phyloP scores from a whole-genome alignment of 352 stramenopile genomes.

The Albugo laibachii region DNA sequence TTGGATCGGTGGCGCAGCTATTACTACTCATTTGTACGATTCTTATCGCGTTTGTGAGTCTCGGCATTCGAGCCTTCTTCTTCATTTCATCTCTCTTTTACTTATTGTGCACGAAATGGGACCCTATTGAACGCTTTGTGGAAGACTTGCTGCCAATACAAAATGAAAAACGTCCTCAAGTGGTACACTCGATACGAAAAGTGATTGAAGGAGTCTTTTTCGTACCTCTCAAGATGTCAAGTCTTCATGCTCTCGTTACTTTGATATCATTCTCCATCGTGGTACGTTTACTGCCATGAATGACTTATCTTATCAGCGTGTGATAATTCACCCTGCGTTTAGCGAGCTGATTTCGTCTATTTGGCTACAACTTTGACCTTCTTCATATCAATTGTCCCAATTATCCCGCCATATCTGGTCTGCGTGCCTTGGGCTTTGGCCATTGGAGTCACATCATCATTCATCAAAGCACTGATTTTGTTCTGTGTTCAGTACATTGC shows the following conservation, averaged over 20 bases:
- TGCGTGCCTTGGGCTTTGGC: slow-evolving; percentile 68
- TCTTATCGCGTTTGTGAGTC: slow-evolving; percentile 68
- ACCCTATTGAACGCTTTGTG: slow-evolving; percentile 70
- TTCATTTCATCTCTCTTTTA: slow-evolving; percentile 80
- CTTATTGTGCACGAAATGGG: slow-evolving; percentile 68
- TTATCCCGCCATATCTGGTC: slow-evolving; percentile 71
- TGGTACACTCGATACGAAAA: slow-evolving; percentile 47
- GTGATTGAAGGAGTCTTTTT: slow-evolving; percentile 78
- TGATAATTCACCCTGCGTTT: not conserved
- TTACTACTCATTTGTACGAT: slow-evolving; percentile 57
- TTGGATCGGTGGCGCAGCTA: slow-evolving; percentile 64
- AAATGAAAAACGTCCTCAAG: slow-evolving; percentile 42
- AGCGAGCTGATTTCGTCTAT: slow-evolving; percentile 77
- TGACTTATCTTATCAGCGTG: not conserved
- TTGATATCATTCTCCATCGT: slow-evolving; percentile 74
- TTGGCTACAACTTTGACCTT: slow-evolving; percentile 70
- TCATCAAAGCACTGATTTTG: slow-evolving; percentile 59
- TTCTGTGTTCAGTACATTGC: slow-evolving; percentile 72
- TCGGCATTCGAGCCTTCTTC: slow-evolving; percentile 73
- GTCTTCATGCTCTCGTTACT: slow-evolving; percentile 72
- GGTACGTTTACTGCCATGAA: slow-evolving; percentile 16
- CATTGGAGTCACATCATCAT: slow-evolving; percentile 54
- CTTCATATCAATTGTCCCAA: slow-evolving; percentile 77
- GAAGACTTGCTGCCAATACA: slow-evolving; percentile 59
- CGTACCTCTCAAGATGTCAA: slow-evolving; percentile 75